Conservation (phyloP, 2,329 filamentous ascomycete genomes). For the Botrytis tulipae region DNA sequence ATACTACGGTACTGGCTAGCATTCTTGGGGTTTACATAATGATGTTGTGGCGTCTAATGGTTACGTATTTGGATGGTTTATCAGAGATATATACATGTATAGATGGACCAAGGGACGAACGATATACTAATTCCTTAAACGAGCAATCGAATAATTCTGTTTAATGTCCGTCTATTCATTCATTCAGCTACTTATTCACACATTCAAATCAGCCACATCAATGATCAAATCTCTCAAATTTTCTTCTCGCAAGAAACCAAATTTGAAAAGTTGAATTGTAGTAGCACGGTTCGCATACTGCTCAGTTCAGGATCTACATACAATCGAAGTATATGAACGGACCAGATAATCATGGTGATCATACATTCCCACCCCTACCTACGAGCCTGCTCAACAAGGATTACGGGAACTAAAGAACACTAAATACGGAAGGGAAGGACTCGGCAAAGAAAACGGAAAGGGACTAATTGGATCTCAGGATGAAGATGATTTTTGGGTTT, state of each 20-base stretch:
- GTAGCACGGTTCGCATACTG: not conserved
- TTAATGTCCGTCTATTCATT: not conserved
- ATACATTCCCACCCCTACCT: not conserved
- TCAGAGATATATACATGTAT: not conserved
- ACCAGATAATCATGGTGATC: not conserved
- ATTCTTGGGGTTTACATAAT: not conserved
- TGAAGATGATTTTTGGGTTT: not conserved
- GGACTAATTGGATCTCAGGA: not conserved
- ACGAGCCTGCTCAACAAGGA: not conserved
- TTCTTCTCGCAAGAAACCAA: not conserved
- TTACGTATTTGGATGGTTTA: not conserved
- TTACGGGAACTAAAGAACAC: not conserved
- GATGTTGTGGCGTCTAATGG: not conserved
- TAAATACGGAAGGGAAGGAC: not conserved
- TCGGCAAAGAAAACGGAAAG: not conserved
- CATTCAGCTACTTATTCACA: not conserved
- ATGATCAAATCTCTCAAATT: not conserved
- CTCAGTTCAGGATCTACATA: not conserved
- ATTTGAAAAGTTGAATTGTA: not conserved
- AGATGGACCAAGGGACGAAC: not conserved
- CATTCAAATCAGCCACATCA: not conserved
- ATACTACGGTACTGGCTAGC: not conserved
- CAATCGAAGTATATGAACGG: not conserved
- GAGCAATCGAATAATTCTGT: not conserved
- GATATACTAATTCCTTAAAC: not conserved